Evolutionary conservation across 345 rosid species (phyloP), one percentile per base, ranked within the genome.

Genomic region (Carallia pectinifolia): DNA sequence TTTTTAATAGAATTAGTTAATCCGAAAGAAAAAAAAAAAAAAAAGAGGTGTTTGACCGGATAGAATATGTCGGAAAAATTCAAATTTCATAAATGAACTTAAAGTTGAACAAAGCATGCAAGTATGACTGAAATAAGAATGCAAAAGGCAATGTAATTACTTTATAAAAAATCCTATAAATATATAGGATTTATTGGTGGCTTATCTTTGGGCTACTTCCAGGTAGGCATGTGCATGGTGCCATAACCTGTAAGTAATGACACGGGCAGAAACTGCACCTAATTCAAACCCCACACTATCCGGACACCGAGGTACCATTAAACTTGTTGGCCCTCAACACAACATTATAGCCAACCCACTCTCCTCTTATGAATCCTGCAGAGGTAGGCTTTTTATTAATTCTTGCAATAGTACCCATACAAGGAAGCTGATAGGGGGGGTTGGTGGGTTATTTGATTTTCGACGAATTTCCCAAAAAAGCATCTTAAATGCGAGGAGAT

Each of bases 341-440:
- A 61, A 27, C 12, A 38, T 17, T 29, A 69, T 52, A 16, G 19
- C 47, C 31, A 33, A 55, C 64, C 69, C 30, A 8, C 29, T 65
- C 6, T 63, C 75, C 70, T 68, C 4, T 64, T 37, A 68, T 53
- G 70, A 44, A 68, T 34, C 62, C 69, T 13, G 64, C 36, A 18
- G 52, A 23, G 31, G 50, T 36, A 47, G 31, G 19, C 62, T 4
- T 52, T 1, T 29, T 38, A 44, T 6, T 8, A 30, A 44, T 52
- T 47, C 23, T 23, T 31, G 77, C 67, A 74, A 55, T 62, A 44
- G 66, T 75, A 39, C n/a, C 6, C 40, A 5, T 17, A 33, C 23
- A 61, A 29, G 77, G 56, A 40, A 38, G 19, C 47, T 12, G 78
- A 53, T 29, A 16, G n/a, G 16, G 44, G n/a, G 16, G 44, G 48